Base-by-base conservation (phyloP, 176 grass and related monocot species). In the Hordeum marinum region DNA sequence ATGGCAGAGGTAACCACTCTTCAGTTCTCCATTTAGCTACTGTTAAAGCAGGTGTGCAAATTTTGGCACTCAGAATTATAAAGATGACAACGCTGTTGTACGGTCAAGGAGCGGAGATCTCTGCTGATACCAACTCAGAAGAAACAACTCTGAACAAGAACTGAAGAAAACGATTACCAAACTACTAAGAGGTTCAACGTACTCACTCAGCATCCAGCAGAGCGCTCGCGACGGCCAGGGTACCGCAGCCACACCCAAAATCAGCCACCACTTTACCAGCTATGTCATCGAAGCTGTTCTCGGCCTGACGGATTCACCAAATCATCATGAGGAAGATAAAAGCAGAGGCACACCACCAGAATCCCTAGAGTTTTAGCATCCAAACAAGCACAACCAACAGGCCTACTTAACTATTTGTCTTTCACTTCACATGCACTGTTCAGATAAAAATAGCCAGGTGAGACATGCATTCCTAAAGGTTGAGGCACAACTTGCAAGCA, bases 181-280 rank as follows among this genome's bases (percentile, higher is more conserved):
- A 15, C 70, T 14, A 57, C 12, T 18, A 66, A 72, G 76, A 66
- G 24, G 6, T 50, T 71, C 74, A 63, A 37, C 61, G 59, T 86
- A 91, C 95, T 91, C 76, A 97, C 95, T 94, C 90, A 61, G 92
- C 92, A 84, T 86, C 95, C 77, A 97, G 84, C 72, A 97, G 90
- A 84, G 90, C 87, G 75, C 95, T 91, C 23, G 84, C 90, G 61
- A 97, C 27, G 36, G 90, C 87, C 83, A 98, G 68, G 41, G 93
- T 95, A 52, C 96, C 93, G 55, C 96, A 98, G 66, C 93, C 96
- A 41, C 96, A 98, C 71, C 96, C 96, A 79, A 98, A 98, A 61
- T 95, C 96, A 67, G 96, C 96, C 77, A 98, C 96, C 31, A 98
- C 80, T 83, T 98, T 95, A 57, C 96, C 91, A 86, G 84, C 57